Conservation (phyloP, 108 stramenopile genomes). For the Cyclotella sp. region DNA sequence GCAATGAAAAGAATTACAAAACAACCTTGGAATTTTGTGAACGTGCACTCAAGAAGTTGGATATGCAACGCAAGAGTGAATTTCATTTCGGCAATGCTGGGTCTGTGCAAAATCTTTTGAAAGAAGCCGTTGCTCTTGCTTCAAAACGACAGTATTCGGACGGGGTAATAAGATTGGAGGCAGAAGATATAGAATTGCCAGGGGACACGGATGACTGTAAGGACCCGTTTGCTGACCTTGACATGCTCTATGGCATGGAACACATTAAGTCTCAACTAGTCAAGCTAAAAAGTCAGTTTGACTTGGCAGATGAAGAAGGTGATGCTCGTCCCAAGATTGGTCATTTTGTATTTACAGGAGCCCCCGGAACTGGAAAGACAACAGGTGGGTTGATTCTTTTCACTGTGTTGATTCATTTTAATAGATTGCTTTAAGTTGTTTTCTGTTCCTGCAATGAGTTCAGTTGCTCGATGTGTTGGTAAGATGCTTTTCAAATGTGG, state of each 20-base stretch:
- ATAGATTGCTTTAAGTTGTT: not conserved
- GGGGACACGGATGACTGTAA: slow-evolving; percentile 24
- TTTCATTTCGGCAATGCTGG: slow-evolving; percentile 83
- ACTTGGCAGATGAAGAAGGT: slow-evolving; percentile 37
- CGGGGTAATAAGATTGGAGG: slow-evolving; percentile 19
- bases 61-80: slow-evolving; percentile 28
- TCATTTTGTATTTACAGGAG: slow-evolving; percentile 78
- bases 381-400: not conserved
- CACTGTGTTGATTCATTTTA: not conserved
- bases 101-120: slow-evolving; percentile 63
- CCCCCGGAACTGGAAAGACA: slow-evolving; percentile 90
- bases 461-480: slow-evolving; percentile 73
- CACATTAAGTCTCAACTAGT: slow-evolving; percentile 35
- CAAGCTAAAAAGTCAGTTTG: slow-evolving; percentile 34
- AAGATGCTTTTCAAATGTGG: slow-evolving; percentile 71
- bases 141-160: slow-evolving; percentile 18
- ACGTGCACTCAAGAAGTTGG: slow-evolving; percentile 41
- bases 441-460: not conserved
- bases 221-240: slow-evolving; percentile 39
- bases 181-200: slow-evolving; percentile 40
- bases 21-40: slow-evolving; percentile 44
- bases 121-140: slow-evolving; percentile 24
- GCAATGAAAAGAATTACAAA: slow-evolving; percentile 30
- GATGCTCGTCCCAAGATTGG: slow-evolving; percentile 38
- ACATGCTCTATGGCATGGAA: slow-evolving; percentile 50